Base-by-base conservation (phyloP, 2,329 filamentous ascomycete species). In the Clonostachys chloroleuca region DNA sequence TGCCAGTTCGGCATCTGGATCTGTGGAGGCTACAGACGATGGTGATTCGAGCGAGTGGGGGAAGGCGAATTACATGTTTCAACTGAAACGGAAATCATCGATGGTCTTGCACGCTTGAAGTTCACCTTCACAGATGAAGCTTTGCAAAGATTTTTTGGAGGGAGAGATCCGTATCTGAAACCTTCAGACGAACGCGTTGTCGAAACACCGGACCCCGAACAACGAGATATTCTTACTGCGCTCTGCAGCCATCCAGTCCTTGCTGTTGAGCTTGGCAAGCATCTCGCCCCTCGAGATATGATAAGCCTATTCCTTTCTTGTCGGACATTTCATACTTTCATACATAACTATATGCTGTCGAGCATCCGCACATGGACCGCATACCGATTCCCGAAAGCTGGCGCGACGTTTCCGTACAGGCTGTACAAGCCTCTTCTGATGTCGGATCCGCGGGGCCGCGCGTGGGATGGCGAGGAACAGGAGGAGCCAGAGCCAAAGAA, bases 261-360 rank as follows among this genome's bases (percentile, higher is more conserved):
- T 5, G 64, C 75, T 41, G 67, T 83, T 42, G 67, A 76, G 43
- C 56, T 88, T 8, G 74, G 77, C 49, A 72, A 73, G 52, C 69
- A 78, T 49, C 72, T 89, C 17, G 60, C 63, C 8, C 64, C 80
- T 1, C 58, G 66, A 13, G 81, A 84, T 46, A 68, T 91, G 7
- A 60, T 90, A 49, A 75, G 69, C 41, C 72, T 91, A 34, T 89
- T 87, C 68, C 70, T 76, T 53, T 78, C 82, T 53, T 86, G 80
- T 60, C 78, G 72, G 47, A 70, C 76, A 35, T 85, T 88, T 58
- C 77, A 89, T 58, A 61, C 67, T 43, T 70, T 81, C 30, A 62
- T 89, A 56, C 78, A 85, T 59, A 67, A 69, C 45, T 72, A 84
- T 54, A 75, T 84, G 59, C 75, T 75, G 9, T 78, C 78, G 36